These are phyloP conservation scores for Pythium chondricola DNA, from an alignment of 352 stramenopile genomes.

Conservation along the genomic window DNA sequence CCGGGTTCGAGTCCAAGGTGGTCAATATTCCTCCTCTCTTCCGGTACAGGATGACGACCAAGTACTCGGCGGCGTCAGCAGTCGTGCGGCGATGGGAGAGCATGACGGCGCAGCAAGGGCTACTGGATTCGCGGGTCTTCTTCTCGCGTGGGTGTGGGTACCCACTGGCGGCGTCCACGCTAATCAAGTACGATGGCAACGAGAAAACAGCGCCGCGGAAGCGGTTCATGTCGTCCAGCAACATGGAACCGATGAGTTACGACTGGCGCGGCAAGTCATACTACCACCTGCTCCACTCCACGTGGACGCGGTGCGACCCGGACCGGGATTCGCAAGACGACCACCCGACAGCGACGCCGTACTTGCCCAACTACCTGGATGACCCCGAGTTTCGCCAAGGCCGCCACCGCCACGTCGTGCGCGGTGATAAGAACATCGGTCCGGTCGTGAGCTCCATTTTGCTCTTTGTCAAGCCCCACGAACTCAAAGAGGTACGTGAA, in stretches of 20 bases:
- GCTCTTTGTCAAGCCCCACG: conserved; percentile 92
- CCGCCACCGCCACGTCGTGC: conserved; percentile 73
- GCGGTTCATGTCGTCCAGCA: conserved; percentile 48
- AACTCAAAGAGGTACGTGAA: conserved; percentile 84
- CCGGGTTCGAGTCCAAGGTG: conserved; percentile 60
- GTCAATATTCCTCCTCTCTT: conserved; percentile 58
- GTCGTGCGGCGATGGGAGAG: conserved; percentile 77
- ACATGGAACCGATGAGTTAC: conserved; percentile 54
- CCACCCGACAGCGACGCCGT: conserved; percentile 42
- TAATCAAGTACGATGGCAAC: conserved; percentile 85
- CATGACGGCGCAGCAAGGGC: conserved; percentile 50
- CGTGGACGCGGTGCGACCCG: conserved; percentile 59
- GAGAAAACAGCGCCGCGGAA: conserved; percentile 48
- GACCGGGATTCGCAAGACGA: conserved; percentile 75
- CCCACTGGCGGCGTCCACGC: conserved; percentile 65
- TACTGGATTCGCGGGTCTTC: conserved; percentile 69
- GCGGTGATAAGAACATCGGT: conserved; percentile 85
- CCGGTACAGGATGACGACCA: conserved; percentile 73
- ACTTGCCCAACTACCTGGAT: conserved; percentile 78
- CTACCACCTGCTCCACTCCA: conserved; percentile 76
- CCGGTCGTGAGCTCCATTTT: conserved; percentile 92
- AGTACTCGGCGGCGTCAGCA: conserved; percentile 64
- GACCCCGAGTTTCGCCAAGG: conserved; percentile 80
- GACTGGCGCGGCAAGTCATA: conserved; percentile 86
- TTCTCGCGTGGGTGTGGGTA: conserved; percentile 84